Base-by-base conservation (phyloP, 1,284 basidiomycete species). In the Athelia sp. region DNA sequence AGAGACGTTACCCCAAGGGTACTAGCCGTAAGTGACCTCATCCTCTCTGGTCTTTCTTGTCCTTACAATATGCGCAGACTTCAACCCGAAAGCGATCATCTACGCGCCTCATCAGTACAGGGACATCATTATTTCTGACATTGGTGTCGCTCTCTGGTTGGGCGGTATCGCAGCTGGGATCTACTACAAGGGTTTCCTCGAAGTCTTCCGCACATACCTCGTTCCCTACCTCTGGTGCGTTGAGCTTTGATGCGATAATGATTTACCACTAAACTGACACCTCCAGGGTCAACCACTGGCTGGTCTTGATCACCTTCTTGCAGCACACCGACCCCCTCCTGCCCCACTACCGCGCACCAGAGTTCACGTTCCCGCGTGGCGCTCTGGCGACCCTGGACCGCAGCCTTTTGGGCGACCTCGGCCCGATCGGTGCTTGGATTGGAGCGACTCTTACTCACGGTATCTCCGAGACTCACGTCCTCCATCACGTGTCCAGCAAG, bases 281-380 rank as follows among this genome's bases (percentile, higher is more conserved):
- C 10, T 29, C 4, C 45, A 81, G 75, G 81, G 74, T 87, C 43
- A 90, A 90, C 73, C 87, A 91, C 77, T 95, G 92, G 91, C 78
- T 96, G 49, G 90, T 96, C 52, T 65, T 91, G 58, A 93, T 95
- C 73, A 94, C 92, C 26, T 95, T 91, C 86, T 79, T 98, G 53
- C 97, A 98, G 73, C 97, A 98, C 78, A 98, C 96, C 60, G 96
- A 98, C 73, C 93, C 94, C 18, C 67, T 89, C 40, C 78, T 98
- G 26, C 94, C 95, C 48, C 96, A 99, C 74, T 99, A 98, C 81
- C 89, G 91, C 58, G 84, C 87, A 22, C 70, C 85, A 43, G 84
- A 89, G 62, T 98, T 96, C 79, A 97, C 87, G 44, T 99, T 99
- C 79, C 78, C 89, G 48, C 93, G 96, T 60, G 96, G 96, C 54